phyloP scores from a whole-genome alignment of 345 rosid species.

The Moricandia arvensis region DNA sequence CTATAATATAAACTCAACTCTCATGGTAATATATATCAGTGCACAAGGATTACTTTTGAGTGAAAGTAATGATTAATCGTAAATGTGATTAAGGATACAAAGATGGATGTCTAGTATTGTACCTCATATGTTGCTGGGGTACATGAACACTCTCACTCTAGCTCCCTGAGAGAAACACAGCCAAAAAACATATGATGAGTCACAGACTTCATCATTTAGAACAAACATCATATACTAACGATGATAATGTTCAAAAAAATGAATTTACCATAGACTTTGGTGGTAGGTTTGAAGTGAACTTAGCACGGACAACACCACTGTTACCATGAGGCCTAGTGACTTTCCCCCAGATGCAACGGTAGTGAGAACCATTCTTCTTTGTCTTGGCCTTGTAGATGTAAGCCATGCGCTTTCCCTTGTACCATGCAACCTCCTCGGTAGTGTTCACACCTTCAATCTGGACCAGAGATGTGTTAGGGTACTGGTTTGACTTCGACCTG shows the following conservation, averaged over 20 bases:
- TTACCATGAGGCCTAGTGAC: constrained; percentile 88
- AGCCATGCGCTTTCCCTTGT: constrained; percentile 83
- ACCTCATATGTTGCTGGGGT: constrained; percentile 93
- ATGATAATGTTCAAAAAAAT: not conserved
- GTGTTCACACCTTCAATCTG: constrained; percentile 95
- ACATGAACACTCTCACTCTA: constrained; percentile 90
- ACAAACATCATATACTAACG: not conserved
- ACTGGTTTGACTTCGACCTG: constrained; percentile 91
- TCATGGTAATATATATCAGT: not conserved
- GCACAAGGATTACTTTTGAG: not conserved
- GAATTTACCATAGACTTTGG: constrained; percentile 77
- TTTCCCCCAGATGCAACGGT: constrained; percentile 97
- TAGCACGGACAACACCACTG: constrained; percentile 87
- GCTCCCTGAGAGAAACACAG: constrained; percentile 54
- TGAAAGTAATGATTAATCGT: not conserved
- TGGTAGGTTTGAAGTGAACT: constrained; percentile 86
- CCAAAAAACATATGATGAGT: not conserved
- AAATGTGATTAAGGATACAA: not conserved
- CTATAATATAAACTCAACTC: not conserved
- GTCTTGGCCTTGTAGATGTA: constrained; percentile 92
- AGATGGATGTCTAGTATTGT: not conserved
- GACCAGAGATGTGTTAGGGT: constrained; percentile 70
- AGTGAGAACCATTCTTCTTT: constrained; percentile 77
- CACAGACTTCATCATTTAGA: not conserved
- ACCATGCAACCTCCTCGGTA: constrained; percentile 80